phyloP scores from a whole-genome alignment of 2,329 filamentous ascomycete species.

The Penicillium sp. region DNA sequence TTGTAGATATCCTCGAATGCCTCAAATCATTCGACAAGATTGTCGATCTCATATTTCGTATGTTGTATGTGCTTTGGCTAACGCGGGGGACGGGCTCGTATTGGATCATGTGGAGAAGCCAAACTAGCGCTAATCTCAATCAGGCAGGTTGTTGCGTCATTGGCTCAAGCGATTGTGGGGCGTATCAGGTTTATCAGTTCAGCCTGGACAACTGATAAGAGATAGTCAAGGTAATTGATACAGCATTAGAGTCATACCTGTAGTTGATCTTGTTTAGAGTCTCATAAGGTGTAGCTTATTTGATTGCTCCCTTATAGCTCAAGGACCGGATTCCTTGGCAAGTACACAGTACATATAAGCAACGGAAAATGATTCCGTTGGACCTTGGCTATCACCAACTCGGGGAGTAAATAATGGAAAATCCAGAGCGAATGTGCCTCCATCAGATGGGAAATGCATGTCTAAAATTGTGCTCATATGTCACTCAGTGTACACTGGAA shows the following conservation, averaged over 20 bases:
- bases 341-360: neutral
- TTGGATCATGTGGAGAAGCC: slow-evolving; percentile 12
- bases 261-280: neutral
- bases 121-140: slow-evolving; percentile 11
- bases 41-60: neutral
- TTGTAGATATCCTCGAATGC: neutral
- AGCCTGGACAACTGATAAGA: neutral
- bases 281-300: neutral
- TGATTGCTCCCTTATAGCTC: neutral
- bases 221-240: neutral
- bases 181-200: neutral
- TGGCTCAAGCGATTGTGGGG: neutral
- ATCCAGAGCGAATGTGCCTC: no score
- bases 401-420: no score
- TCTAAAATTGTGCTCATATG: neutral
- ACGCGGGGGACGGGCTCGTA: slow-evolving; percentile 10
- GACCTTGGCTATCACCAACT: no score
- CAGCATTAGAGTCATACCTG: neutral
- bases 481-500: neutral
- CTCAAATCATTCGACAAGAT: neutral
- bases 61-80: neutral
- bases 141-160: slow-evolving; percentile 11
- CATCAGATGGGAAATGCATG: neutral
- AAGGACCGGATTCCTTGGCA: neutral
- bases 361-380: neutral